phyloP scores from a whole-genome alignment of 2,329 filamentous ascomycete genomes.

The Knufia fluminis region DNA sequence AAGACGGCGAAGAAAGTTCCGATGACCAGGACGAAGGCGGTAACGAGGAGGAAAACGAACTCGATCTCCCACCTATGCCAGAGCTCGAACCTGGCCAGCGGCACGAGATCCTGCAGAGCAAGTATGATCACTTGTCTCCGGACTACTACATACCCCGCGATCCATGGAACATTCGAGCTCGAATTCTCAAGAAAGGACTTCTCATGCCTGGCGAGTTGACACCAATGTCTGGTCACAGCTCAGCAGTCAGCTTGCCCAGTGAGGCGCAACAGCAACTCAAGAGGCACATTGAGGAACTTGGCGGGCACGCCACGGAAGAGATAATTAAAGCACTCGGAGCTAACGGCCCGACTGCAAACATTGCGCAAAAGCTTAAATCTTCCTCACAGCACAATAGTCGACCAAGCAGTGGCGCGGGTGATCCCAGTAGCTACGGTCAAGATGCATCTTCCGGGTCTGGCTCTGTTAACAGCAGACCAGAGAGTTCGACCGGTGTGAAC shows the following conservation, averaged over 20 bases:
- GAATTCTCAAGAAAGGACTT: constrained; percentile 76
- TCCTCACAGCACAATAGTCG: constrained; percentile 12
- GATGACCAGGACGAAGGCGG: constrained; percentile 14
- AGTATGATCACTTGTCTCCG: constrained; percentile 36
- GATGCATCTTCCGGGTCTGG: constrained; percentile 25
- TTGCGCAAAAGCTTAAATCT: constrained; percentile 8
- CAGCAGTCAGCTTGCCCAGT: constrained; percentile 26
- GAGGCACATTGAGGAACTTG: constrained; percentile 23
- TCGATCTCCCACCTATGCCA: constrained; percentile 24
- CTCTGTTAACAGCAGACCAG: constrained; percentile 15
- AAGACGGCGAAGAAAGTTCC: constrained; percentile 13
- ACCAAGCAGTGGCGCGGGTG: constrained; percentile 15
- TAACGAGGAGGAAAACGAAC: constrained; percentile 21
- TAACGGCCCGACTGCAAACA: constrained; percentile 13
- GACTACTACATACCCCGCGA: constrained; percentile 84
- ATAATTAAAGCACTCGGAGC: constrained; percentile 19
- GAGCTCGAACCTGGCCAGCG: constrained; percentile 26
- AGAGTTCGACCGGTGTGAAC: constrained; percentile 16
- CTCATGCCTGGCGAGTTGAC: constrained; percentile 43
- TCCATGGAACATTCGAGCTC: constrained; percentile 86
- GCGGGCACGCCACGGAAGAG: constrained; percentile 20
- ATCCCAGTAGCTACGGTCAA: constrained; percentile 12
- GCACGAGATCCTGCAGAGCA: constrained; percentile 33
- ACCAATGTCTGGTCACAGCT: constrained; percentile 42
- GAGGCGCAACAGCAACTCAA: constrained; percentile 25